Evolutionary conservation across 2,329 filamentous ascomycete species (phyloP), one percentile per base, ranked within the genome.

Genomic region (Monosporascus sp.): DNA sequence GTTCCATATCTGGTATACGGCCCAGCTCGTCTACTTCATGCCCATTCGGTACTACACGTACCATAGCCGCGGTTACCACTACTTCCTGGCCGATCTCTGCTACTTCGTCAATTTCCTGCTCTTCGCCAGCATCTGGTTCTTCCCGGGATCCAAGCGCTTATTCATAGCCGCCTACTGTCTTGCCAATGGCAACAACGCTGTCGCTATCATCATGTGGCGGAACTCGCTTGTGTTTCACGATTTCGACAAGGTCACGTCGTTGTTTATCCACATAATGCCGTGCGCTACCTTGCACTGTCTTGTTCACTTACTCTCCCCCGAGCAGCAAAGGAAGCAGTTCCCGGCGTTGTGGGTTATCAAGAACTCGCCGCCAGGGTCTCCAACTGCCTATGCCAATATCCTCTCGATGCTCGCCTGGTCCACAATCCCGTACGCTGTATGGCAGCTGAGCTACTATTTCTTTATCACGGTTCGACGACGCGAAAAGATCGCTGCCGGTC

Each of bases 261-360:
- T 99, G n/a, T 99, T 99, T 74, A 97, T 99, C 62, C 94, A 99
- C 71, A 96, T 99, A 65, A 99, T 99, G 93, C 94, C 94, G 1
- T 96, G 92, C 60, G 93, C 89, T 6, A 90, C 92, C 1, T 80
- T 99, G 14, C 94, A 99, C 71, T 95, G 90, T 66, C 79, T 99
- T 15, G 89, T 96, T 17, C 94, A 99, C 68, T 78, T 97, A 20
- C 78, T 91, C 14, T 72, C 87, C 0, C 71, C 81, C 1, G 82
- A 84, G 22, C 69, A 81, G 42, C 88, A 95, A 65, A 75, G 79
- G 58, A 71, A 76, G 25, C 83, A 85, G 20, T 97, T 96, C 67
- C 92, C 93, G 1, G 93, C 92, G 14, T 83, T 96, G 58, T 91
- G 89, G 74, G 81, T 82, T 31, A 90, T 99, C 73, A 91, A 88